These are phyloP conservation scores for Micromonas pusilla DNA, from an alignment of 139 green algal species.

Conservation along the genomic window DNA sequence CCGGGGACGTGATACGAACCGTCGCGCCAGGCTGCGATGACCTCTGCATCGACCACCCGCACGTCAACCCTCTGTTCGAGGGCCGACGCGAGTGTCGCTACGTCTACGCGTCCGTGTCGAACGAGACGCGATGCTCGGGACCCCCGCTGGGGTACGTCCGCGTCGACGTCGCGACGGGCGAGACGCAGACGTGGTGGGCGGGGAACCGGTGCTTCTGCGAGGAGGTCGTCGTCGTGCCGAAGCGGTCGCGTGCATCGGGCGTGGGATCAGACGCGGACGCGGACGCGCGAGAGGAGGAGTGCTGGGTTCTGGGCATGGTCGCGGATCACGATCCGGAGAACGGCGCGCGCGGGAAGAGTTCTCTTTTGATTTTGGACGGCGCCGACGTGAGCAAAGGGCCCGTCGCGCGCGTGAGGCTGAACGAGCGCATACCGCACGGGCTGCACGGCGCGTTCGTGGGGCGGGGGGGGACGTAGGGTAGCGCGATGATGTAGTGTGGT, in stretches of 20 bases:
- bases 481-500: too few species aligned
- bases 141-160: slow-evolving; percentile 21
- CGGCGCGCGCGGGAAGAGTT: background rate
- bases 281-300: background rate
- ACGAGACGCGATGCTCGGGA: background rate
- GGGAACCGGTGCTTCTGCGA: slow-evolving; percentile 19
- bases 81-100: slow-evolving; percentile 18
- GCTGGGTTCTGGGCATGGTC: slow-evolving; percentile 19
- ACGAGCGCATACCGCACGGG: slow-evolving; percentile 18
- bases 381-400: slow-evolving; percentile 11
- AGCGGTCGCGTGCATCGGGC: too few species aligned
- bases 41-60: slow-evolving; percentile 28
- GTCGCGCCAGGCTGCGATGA: slow-evolving; percentile 14
- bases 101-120: slow-evolving; percentile 12
- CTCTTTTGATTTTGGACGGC: slow-evolving; percentile 21
- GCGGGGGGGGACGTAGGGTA: too few species aligned
- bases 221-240: slow-evolving; percentile 18
- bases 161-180: slow-evolving; percentile 18
- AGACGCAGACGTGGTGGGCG: slow-evolving; percentile 11
- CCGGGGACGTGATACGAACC: background rate
- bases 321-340: background rate
- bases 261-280: too few species aligned
- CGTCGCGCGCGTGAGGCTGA: slow-evolving; percentile 14
- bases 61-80: slow-evolving; percentile 25
- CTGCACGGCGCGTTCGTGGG: slow-evolving; percentile 23